Evolutionary conservation across 1,139 yeast species (phyloP).

Genomic region (Lodderomyces orthopsilosis): DNA sequence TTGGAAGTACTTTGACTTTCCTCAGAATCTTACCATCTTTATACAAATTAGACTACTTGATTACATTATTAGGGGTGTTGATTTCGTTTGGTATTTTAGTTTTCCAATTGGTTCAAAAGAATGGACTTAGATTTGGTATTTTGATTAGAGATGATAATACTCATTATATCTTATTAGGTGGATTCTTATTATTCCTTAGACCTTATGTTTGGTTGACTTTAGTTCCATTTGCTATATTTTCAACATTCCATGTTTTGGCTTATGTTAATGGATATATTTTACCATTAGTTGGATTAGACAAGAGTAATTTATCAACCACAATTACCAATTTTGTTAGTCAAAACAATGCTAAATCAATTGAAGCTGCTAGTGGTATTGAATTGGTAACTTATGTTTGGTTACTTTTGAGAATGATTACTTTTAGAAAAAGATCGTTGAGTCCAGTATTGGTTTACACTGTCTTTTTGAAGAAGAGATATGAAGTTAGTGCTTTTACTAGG

Average conservation of each 20-base stretch:
- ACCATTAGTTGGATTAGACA: constrained; percentile 58
- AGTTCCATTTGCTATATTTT: constrained; percentile 53
- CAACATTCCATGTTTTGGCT: constrained; percentile 59
- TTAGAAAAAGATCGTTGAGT: constrained; percentile 62
- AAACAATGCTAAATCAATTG: constrained; percentile 70
- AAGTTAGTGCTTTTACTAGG: constrained; percentile 72
- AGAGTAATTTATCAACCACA: constrained; percentile 33
- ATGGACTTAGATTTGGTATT: constrained; percentile 31
- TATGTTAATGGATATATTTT: constrained; percentile 61
- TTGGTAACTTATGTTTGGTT: constrained; percentile 52
- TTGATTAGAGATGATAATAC: constrained; percentile 45
- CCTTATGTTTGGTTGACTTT: constrained; percentile 44
- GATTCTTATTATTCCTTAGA: constrained; percentile 34
- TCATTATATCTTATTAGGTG: constrained; percentile 48
- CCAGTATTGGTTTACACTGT: constrained; percentile 56
- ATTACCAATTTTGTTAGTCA: constrained; percentile 56
- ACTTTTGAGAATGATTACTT: constrained; percentile 54
- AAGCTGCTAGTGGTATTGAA: constrained; percentile 71
- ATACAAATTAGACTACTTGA: constrained; percentile 36
- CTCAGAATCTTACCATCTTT: constrained; percentile 20
- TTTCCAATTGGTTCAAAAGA: constrained; percentile 47
- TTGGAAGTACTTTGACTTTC: constrained; percentile 54
- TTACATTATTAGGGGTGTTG: constrained; percentile 63
- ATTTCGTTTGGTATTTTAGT: constrained; percentile 77
- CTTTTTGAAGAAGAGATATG: constrained; percentile 77